Percentiles rank a stretch among this genome's conserved stretches.
Conservation (phyloP, 139 green algal species). For the Axilococcus clingmanii region DNA sequence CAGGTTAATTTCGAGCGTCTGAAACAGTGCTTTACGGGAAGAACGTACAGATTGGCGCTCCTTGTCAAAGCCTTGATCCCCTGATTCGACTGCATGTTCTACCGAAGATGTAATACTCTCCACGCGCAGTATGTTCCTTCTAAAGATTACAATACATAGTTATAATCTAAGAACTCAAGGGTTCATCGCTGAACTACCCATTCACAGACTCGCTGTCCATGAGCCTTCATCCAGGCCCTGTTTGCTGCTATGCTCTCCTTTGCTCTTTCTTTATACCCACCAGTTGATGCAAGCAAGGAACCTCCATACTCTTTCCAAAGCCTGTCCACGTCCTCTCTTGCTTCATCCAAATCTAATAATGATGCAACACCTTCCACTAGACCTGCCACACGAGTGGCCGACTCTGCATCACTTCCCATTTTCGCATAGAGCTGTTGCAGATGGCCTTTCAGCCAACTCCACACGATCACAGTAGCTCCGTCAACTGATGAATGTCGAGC, state of each 20-base stretch:
- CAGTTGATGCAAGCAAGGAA: too few species aligned
- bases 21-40: too few species aligned
- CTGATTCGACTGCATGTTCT: too few species aligned
- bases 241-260: constrained; percentile 32
- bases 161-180: background rate
- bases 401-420: constrained; percentile 8
- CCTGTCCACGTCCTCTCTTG: constrained; percentile 18
- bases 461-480: background rate
- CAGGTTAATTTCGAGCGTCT: too few species aligned
- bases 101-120: too few species aligned
- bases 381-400: constrained; percentile 14
- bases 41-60: too few species aligned
- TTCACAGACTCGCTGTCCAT: constrained; percentile 9
- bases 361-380: constrained; percentile 19
- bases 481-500: background rate
- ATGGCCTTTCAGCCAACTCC: background rate
- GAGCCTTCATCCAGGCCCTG: constrained; percentile 12
- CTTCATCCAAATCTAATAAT: constrained; percentile 7
- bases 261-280: constrained; percentile 19
- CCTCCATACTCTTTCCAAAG: constrained; percentile 4
- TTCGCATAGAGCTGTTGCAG: constrained; percentile 4
- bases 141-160: background rate
- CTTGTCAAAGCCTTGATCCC: too few species aligned
- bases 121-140: background rate
- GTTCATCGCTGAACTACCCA: constrained; percentile 14